These are phyloP conservation scores for Aschersonia sp. DNA, from an alignment of 2,329 filamentous ascomycete species.

Conservation along the genomic window DNA sequence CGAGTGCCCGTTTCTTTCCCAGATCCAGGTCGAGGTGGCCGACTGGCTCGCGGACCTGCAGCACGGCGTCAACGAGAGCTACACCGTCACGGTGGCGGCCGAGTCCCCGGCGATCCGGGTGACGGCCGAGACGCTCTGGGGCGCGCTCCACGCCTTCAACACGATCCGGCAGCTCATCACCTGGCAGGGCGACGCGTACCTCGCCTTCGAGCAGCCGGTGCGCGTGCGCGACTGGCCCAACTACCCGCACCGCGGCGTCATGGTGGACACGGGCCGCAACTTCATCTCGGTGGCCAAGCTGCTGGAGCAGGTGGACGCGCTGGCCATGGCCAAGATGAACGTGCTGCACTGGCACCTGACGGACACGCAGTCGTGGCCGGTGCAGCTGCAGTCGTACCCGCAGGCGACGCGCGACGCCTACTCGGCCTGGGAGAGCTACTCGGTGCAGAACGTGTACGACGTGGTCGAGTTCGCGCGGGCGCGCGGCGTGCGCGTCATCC, in stretches of 20 bases:
- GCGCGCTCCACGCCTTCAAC: conserved; percentile 39
- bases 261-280: conserved; percentile 40
- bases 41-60: conserved; percentile 31
- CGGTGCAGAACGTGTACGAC: conserved; percentile 23
- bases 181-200: conserved; percentile 25
- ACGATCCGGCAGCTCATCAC: conserved; percentile 43
- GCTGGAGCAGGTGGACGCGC: conserved; percentile 36
- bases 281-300: conserved; percentile 36
- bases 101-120: conserved; percentile 27
- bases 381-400: conserved; percentile 32
- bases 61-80: conserved; percentile 43
- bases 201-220: conserved; percentile 38
- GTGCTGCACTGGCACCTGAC: conserved; percentile 42
- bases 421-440: conserved; percentile 31
- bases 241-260: conserved; percentile 38
- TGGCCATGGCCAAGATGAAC: conserved; percentile 42
- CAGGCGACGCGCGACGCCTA: conserved; percentile 40
- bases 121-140: conserved; percentile 34
- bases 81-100: conserved; percentile 27
- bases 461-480: conserved; percentile 34
- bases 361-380: conserved; percentile 40
- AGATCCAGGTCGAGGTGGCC: conserved; percentile 28
- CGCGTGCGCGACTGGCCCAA: conserved; percentile 32
- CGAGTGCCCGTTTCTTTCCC: conserved; percentile 16
- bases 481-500: conserved; percentile 39